phyloP scores from a whole-genome alignment of 192 early-diverging fungal genomes.

The Backusella luteola region DNA sequence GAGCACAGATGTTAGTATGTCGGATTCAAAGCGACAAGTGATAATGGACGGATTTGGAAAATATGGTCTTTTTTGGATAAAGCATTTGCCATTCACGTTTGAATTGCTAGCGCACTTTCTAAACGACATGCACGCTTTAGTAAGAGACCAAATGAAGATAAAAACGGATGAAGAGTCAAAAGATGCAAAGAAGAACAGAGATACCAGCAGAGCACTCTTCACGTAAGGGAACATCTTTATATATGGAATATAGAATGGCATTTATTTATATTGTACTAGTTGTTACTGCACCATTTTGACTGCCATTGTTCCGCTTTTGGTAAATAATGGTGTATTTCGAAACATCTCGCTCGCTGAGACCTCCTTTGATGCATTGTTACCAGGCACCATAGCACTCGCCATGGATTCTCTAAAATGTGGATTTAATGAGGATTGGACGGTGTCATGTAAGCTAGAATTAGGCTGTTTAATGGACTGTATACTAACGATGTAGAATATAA shows the following conservation, averaged over 20 bases:
- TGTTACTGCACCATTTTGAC: conserved; percentile 32
- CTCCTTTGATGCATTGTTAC: conserved; percentile 28
- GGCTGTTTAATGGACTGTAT: too few species aligned
- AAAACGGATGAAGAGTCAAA: neutral
- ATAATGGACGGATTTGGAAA: conserved; percentile 41
- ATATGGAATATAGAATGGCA: neutral
- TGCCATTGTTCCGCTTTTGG: conserved; percentile 17
- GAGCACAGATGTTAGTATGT: conserved; percentile 56
- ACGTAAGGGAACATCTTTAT: conserved; percentile 8
- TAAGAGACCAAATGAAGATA: neutral
- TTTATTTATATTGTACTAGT: conserved; percentile 15
- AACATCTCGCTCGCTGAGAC: neutral
- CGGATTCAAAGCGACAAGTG: conserved; percentile 29
- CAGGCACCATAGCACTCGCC: conserved; percentile 37
- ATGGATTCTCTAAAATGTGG: conserved; percentile 20
- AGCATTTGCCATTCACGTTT: conserved; percentile 44
- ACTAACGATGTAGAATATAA: neutral
- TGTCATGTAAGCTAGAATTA: conserved; percentile 38
- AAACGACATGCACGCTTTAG: conserved; percentile 44
- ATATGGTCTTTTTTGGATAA: conserved; percentile 46
- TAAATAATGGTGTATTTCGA: neutral
- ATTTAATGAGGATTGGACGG: conserved; percentile 37
- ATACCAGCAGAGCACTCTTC: conserved; percentile 18
- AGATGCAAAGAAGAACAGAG: neutral
- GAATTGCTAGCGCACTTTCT: conserved; percentile 54